Conservation (phyloP, 495 filamentous ascomycete genomes). For the Hypoxylon rickii region DNA sequence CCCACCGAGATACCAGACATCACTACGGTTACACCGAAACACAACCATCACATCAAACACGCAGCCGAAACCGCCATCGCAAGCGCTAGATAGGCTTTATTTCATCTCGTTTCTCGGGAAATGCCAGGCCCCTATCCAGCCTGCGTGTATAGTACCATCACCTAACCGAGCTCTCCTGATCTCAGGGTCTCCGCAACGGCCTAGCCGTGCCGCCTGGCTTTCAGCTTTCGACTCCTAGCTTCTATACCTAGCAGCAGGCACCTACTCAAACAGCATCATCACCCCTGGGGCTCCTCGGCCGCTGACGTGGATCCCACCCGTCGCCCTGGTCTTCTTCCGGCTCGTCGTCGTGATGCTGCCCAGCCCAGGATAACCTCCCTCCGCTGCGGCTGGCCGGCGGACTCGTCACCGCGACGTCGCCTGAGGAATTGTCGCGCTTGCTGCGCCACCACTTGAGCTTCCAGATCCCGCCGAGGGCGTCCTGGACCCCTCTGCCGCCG, state of each 20-base stretch:
- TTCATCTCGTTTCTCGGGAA: too few species aligned
- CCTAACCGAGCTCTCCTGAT: too few species aligned
- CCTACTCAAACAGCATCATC: conserved; percentile 34
- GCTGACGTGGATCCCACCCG: conserved; percentile 14
- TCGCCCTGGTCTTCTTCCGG: conserved; percentile 10
- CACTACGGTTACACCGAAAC: too few species aligned
- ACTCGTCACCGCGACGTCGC: conserved; percentile 28
- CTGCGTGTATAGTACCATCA: too few species aligned
- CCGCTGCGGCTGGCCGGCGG: conserved; percentile 17
- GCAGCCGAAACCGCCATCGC: too few species aligned
- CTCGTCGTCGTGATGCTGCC: conserved; percentile 12
- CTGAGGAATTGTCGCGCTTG: conserved; percentile 13
- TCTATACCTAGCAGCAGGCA: too few species aligned
- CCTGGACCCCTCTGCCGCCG: conserved; percentile 41
- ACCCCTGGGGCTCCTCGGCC: conserved; percentile 17
- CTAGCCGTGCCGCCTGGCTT: background rate
- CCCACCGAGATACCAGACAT: too few species aligned
- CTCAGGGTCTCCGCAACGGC: too few species aligned
- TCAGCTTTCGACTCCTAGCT: too few species aligned
- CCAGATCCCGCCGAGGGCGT: conserved; percentile 44
- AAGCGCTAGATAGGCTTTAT: too few species aligned
- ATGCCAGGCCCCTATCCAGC: too few species aligned
- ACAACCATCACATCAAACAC: too few species aligned
- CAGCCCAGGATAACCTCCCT: conserved; percentile 15
- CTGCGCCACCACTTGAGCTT: conserved; percentile 48